Base-by-base conservation (phyloP, 129 eudicot genomes). In the Rutidosis leptorrhynchoides region DNA sequence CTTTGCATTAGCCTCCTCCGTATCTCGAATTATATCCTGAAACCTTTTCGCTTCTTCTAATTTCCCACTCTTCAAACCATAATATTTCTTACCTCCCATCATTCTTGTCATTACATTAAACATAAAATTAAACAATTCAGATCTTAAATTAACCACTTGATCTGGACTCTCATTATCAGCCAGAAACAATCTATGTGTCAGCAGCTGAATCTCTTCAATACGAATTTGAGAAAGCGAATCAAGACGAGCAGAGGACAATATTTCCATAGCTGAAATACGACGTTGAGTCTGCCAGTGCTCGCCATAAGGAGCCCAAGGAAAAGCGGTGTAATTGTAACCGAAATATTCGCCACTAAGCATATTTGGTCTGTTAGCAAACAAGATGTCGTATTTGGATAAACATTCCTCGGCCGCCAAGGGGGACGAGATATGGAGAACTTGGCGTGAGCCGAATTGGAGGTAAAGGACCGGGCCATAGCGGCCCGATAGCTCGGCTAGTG, bases 321-420 rank as follows among this genome's bases (percentile, higher is more conserved):
- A 33, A 46, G 76, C 61, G 6, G 72, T 65, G 67, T 79, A 79
- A 70, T 82, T 70, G 59, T 79, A 82, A 0, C 83, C 78, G 5
- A 85, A 55, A 16, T 22, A 65, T 58, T 80, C 74, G 2, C 81
- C 88, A 19, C 75, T 74, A 33, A 85, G 33, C 46, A 72, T 29
- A 0, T 15, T 42, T 8, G 93, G 93, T 15, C 93, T 74, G 70
- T 80, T 80, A 42, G 93, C 82, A 23, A 86, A 79, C 0, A 75
- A 35, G 29, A 76, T 23, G 75, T 86, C 95, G 68, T 86, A 80
- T 45, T 80, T 79, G 71, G 89, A 74, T 35, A 83, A 72, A 78
- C 93, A 86, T 32, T 83, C 88, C 8, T 86, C 86, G 7, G 81
- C 65, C 28, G 81, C 77, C n/a, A 82, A 69, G 11, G 95, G 74